Evolutionary conservation across 1,284 basidiomycete species (phyloP).

Genomic region (Schizopora paradoxa): DNA sequence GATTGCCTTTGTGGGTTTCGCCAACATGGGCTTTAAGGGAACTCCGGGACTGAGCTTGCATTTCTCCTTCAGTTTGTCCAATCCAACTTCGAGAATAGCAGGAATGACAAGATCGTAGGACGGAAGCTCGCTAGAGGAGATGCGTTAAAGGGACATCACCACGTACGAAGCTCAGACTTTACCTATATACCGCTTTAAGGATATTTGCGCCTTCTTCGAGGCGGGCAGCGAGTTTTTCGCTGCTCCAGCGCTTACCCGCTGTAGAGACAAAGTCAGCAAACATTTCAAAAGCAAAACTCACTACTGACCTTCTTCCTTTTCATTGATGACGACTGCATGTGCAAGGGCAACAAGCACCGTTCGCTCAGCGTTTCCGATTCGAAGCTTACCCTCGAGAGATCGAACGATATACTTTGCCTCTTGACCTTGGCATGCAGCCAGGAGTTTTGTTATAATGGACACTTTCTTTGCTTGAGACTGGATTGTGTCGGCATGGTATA

Average conservation of each 20-base stretch:
- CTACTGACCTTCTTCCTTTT: conserved; percentile 58
- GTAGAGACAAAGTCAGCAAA: conserved; percentile 9
- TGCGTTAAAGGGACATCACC: conserved; percentile 2
- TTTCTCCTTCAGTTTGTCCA: conserved; percentile 61
- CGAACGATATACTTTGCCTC: conserved; percentile 96
- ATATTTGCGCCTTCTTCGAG: conserved; percentile 78
- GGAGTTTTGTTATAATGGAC: conserved; percentile 89
- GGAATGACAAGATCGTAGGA: conserved; percentile 94
- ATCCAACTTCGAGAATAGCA: conserved; percentile 77
- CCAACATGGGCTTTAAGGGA: conserved; percentile 98
- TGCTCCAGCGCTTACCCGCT: conserved; percentile 71
- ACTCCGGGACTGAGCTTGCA: conserved; percentile 96
- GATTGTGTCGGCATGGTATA: neutral
- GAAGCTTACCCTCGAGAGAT: conserved; percentile 93
- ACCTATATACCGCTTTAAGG: conserved; percentile 94
- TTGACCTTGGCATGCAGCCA: conserved; percentile 85
- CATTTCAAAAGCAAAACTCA: neutral
- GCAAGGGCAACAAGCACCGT: conserved; percentile 87
- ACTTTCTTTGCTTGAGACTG: conserved; percentile 94
- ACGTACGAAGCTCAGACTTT: conserved; percentile 14
- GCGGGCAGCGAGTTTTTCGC: conserved; percentile 67
- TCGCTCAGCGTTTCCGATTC: conserved; percentile 95
- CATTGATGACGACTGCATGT: conserved; percentile 78
- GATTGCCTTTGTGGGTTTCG: conserved; percentile 99
- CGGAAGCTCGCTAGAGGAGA: conserved; percentile 74